These are phyloP conservation scores for Geranium incanum DNA, from an alignment of 441 rosid genomes.

Conservation along the genomic window DNA sequence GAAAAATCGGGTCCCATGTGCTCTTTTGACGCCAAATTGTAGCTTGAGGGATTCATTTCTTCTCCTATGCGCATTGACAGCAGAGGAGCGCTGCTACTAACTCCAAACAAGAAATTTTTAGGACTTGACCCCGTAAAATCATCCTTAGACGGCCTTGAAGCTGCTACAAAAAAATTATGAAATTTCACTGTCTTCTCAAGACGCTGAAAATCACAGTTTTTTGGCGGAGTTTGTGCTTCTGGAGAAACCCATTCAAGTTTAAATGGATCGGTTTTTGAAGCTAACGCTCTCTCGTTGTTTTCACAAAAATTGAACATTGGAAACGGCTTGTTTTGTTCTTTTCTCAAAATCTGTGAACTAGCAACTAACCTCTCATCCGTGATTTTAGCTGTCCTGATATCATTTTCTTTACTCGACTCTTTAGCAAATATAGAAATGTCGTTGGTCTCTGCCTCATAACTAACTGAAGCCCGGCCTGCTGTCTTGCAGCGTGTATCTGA, in stretches of 20 bases:
- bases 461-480: conserved; percentile 13
- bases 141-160: conserved; percentile 25
- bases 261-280: conserved; percentile 15
- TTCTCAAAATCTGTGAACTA: conserved; percentile 18
- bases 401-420: conserved; percentile 21
- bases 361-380: conserved; percentile 20
- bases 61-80: conserved; percentile 21
- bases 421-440: conserved; percentile 18
- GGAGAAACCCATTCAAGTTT: conserved; percentile 17
- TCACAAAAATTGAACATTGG: conserved; percentile 26
- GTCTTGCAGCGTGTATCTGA: conserved; percentile 23
- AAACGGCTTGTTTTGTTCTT: conserved; percentile 26
- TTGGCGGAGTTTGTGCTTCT: conserved; percentile 19
- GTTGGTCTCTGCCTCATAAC: conserved; percentile 15
- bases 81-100: conserved; percentile 18
- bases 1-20: background rate
- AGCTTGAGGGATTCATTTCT: conserved; percentile 20
- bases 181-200: conserved; percentile 27
- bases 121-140: conserved; percentile 29
- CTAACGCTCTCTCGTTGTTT: conserved; percentile 13
- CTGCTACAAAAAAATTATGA: conserved; percentile 21
- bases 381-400: conserved; percentile 19
- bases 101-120: conserved; percentile 24
- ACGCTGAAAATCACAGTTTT: conserved; percentile 20
- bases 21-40: conserved; percentile 22